These are phyloP conservation scores for Metschnikowia koreensis DNA, from an alignment of 805 yeast genomes.

Conservation along the genomic window DNA sequence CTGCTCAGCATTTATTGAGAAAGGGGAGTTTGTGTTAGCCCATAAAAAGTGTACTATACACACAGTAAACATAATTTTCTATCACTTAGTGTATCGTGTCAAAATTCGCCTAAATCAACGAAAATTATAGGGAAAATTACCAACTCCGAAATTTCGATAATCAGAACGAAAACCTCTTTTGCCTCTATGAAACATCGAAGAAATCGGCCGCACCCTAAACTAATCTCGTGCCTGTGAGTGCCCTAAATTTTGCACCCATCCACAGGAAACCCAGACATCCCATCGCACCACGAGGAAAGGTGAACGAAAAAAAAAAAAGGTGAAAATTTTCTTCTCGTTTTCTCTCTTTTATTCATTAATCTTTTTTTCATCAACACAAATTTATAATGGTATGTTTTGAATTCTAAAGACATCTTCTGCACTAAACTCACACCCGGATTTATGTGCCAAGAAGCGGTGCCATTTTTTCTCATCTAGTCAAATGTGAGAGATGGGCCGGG, in stretches of 20 bases:
- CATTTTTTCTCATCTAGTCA: slow-evolving; percentile 17
- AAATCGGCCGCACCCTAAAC: background rate
- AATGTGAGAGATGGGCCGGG: slow-evolving; percentile 6
- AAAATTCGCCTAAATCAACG: too few relatives aligned
- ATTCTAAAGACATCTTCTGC: slow-evolving; percentile 23
- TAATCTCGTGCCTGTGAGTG: background rate
- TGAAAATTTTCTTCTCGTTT: background rate
- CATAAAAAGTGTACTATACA: too few relatives aligned
- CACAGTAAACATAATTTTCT: too few relatives aligned
- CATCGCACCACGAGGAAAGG: background rate
- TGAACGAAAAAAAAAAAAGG: background rate
- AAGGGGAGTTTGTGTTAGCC: too few relatives aligned
- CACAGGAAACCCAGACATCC: slow-evolving; percentile 3
- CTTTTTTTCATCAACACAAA: background rate
- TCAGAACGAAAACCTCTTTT: too few relatives aligned
- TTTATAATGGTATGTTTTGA: slow-evolving; percentile 30
- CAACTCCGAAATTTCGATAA: too few relatives aligned
- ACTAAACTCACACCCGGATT: slow-evolving; percentile 18
- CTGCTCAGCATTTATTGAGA: too few relatives aligned
- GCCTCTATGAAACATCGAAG: too few relatives aligned
- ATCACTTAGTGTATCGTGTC: too few relatives aligned
- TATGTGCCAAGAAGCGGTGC: slow-evolving; percentile 29
- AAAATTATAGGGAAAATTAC: too few relatives aligned
- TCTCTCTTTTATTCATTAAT: background rate
- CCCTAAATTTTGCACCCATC: background rate